A percentile compares a stretch with the other conserved stretches of the same genome.
phyloP scores from a whole-genome alignment of 1,284 basidiomycete species.

The Ustilago lituana region DNA sequence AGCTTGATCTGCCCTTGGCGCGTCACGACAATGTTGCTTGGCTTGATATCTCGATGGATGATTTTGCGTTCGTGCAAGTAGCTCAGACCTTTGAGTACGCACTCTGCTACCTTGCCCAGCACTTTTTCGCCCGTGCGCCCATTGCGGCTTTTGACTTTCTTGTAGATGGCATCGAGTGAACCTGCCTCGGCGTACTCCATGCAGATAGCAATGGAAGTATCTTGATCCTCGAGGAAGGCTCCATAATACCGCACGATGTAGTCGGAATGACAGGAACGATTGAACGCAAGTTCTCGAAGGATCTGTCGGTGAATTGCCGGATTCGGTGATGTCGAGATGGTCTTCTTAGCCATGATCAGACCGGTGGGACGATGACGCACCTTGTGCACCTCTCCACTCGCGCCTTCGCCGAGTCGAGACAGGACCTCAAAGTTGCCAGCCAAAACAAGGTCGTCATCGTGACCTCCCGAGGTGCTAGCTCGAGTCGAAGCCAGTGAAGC shows the following conservation, averaged over 20 bases:
- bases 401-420: conserved; percentile 86
- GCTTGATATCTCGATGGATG: conserved; percentile 98
- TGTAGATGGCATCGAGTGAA: conserved; percentile 83
- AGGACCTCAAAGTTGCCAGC: conserved; percentile 77
- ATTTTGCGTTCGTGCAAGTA: conserved; percentile 91
- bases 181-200: conserved; percentile 93
- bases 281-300: conserved; percentile 89
- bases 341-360: conserved; percentile 90
- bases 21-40: conserved; percentile 91
- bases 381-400: conserved; percentile 92
- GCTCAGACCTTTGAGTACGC: conserved; percentile 87
- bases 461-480: conserved; percentile 15
- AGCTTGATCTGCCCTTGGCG: conserved; percentile 87
- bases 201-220: conserved; percentile 91
- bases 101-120: conserved; percentile 87
- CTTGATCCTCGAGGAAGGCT: conserved; percentile 90
- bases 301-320: conserved; percentile 86
- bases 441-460: conserved; percentile 48
- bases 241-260: conserved; percentile 94
- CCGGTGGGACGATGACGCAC: conserved; percentile 82
- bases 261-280: conserved; percentile 81
- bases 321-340: conserved; percentile 91
- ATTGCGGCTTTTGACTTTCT: conserved; percentile 79
- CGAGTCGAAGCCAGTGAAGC: conserved; percentile 28
- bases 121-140: conserved; percentile 90